phyloP scores from a whole-genome alignment of 169 alveolate genomes.

The Plasmodium ovale region DNA sequence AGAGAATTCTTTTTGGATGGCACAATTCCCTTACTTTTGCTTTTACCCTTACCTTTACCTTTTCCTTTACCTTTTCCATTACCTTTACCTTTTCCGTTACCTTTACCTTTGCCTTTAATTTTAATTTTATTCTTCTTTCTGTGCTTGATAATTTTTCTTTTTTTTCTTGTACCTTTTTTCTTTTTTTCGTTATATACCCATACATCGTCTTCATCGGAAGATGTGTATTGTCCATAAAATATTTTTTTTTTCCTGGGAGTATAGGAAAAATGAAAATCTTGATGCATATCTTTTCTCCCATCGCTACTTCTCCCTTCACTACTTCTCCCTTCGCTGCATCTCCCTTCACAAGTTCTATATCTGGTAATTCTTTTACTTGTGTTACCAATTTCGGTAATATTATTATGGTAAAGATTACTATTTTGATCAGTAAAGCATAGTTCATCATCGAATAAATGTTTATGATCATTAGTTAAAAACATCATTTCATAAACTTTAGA shows the following conservation, averaged over 20 bases:
- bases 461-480: conserved; percentile 18
- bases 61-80: too few relatives aligned
- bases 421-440: neutral
- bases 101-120: neutral
- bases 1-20: too few relatives aligned
- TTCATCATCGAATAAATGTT: neutral
- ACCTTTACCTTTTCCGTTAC: conserved; percentile 2
- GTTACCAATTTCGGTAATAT: neutral
- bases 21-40: too few relatives aligned
- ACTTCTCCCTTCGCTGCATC: neutral
- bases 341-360: neutral
- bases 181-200: neutral
- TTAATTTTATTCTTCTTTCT: conserved; percentile 7
- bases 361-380: neutral
- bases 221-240: too few relatives aligned
- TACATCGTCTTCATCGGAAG: conserved; percentile 3
- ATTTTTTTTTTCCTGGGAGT: too few relatives aligned
- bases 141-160: neutral
- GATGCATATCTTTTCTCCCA: too few relatives aligned
- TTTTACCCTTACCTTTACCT: too few relatives aligned
- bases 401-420: neutral
- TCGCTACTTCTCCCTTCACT: neutral
- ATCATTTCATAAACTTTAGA: conserved; percentile 32
- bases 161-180: conserved; percentile 5
- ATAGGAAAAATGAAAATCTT: too few relatives aligned